Conservation (phyloP, 1,139 yeast species). For the Blastobotrys aristatus region DNA sequence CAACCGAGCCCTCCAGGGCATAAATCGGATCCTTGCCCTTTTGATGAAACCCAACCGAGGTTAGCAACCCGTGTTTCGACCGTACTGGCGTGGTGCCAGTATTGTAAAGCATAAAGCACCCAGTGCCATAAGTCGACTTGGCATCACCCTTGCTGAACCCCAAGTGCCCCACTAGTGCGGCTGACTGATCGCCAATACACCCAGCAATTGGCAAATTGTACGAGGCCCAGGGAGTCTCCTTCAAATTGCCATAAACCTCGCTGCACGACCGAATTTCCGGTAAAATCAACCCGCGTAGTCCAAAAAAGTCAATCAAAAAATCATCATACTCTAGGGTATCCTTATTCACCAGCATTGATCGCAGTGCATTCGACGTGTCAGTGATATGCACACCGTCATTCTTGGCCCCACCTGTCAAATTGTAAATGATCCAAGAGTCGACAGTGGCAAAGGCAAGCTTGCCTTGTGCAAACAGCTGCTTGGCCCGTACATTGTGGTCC, state of each 20-base stretch:
- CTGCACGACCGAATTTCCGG: conserved; percentile 82
- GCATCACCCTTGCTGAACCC: conserved; percentile 83
- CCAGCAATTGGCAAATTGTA: conserved; percentile 74
- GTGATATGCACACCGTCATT: conserved; percentile 74
- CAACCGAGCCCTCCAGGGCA: conserved; percentile 92
- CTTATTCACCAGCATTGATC: conserved; percentile 88
- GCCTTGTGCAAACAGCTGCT: conserved; percentile 65
- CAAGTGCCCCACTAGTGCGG: conserved; percentile 89
- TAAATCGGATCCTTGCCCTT: conserved; percentile 53
- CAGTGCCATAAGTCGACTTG: conserved; percentile 97
- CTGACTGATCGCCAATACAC: conserved; percentile 91
- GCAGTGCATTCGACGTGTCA: conserved; percentile 86
- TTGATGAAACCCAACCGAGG: conserved; percentile 89
- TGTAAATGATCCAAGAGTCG: conserved; percentile 90
- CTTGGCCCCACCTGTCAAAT: conserved; percentile 65
- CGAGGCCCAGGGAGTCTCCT: conserved; percentile 29
- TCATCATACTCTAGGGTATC: conserved; percentile 72
- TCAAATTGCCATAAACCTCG: conserved; percentile 63
- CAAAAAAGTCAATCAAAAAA: conserved; percentile 71
- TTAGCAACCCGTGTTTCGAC: conserved; percentile 74
- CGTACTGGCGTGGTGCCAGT: conserved; percentile 59
- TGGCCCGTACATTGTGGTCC: conserved; percentile 69
- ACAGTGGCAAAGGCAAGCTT: conserved; percentile 90
- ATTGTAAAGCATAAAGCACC: conserved; percentile 85
- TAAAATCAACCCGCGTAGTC: conserved; percentile 58